Evolutionary conservation across 495 filamentous ascomycete species (phyloP), one percentile per base, ranked within the genome.

Genomic region (Lophiotrema nucula): DNA sequence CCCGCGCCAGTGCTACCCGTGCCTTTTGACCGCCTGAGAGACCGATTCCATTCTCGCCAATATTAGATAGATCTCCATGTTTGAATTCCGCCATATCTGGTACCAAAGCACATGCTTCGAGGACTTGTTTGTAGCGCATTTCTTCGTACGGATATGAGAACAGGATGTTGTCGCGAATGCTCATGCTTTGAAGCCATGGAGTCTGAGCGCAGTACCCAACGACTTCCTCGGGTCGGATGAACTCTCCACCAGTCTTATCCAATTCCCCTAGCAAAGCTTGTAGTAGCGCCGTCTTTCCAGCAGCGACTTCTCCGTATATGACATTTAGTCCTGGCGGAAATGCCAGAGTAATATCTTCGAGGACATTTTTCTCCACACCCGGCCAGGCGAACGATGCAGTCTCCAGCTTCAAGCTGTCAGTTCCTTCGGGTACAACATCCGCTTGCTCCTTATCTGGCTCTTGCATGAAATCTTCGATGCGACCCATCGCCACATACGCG

Each of bases 101-200:
- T 4, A 67, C 49, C 4, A 75, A 60, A 12, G 71, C 71, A 51
- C 72, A 75, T 11, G 67, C 69, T 41, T 73, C 70, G 1, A 75
- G 62, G 21, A 71, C 69, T 24, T 68, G 54, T 33, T 64, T 81
- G 58, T 85, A 86, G 0, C 82, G 77, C 22, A 67, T 66, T 21
- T 82, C 80, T 50, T 92, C 86, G 52, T 87, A 88, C 0, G 80
- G 80, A 11, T 83, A 79, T 35, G 84, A 86, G 68, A 93, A 93
- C 0, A 92, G 70, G 39, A 92, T 91, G 56, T 92, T 92, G 27
- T 92, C 86, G 1, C 85, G 84, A 42, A 95, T 90, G 56, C 83
- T 92, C 88, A 92, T 92, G 64, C 87, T 92, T 67, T 93, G 88
- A 5, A 95, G 76, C 90, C 90, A 95, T n/a, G 90, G 87, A 3